Percentiles rank a stretch among this genome's conserved stretches.
phyloP scores from a whole-genome alignment of 164 flowering plant species.

The Echeveria elegans region DNA sequence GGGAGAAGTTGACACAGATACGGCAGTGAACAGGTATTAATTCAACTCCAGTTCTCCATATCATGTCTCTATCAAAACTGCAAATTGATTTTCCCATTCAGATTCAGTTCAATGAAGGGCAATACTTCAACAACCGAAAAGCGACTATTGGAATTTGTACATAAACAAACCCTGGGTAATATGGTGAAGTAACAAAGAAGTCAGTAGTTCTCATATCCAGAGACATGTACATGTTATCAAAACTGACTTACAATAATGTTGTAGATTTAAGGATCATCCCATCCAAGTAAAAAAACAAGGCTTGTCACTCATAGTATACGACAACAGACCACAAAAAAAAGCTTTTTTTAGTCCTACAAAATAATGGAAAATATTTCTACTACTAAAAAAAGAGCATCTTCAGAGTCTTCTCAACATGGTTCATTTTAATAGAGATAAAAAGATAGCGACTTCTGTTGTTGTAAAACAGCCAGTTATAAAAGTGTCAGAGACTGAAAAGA shows the following conservation, averaged over 20 bases:
- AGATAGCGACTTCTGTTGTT: no score
- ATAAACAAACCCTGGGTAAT: slow-evolving; percentile 54
- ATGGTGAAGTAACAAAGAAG: slow-evolving; percentile 54
- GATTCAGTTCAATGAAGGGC: slow-evolving; percentile 4
- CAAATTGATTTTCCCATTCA: slow-evolving; percentile 14
- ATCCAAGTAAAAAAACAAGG: not conserved
- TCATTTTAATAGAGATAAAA: no score
- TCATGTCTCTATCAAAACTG: slow-evolving; percentile 74
- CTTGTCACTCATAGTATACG: not conserved
- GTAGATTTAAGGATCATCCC: not conserved
- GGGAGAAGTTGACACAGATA: slow-evolving; percentile 50
- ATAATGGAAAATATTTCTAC: no score
- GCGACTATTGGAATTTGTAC: not conserved
- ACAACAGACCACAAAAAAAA: no score
- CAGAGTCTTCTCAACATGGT: not conserved
- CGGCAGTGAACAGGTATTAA: slow-evolving; percentile 65
- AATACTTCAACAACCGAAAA: not conserved
- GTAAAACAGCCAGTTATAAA: no score
- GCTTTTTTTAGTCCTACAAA: no score
- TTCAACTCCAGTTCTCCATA: slow-evolving; percentile 61
- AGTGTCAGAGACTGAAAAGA: no score
- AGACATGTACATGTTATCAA: slow-evolving; percentile 24
- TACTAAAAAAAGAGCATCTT: not conserved
- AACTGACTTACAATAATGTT: not conserved
- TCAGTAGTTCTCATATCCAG: slow-evolving; percentile 28